Conservation (phyloP, 257 asterid genomes). For the Solanum tacnaense region DNA sequence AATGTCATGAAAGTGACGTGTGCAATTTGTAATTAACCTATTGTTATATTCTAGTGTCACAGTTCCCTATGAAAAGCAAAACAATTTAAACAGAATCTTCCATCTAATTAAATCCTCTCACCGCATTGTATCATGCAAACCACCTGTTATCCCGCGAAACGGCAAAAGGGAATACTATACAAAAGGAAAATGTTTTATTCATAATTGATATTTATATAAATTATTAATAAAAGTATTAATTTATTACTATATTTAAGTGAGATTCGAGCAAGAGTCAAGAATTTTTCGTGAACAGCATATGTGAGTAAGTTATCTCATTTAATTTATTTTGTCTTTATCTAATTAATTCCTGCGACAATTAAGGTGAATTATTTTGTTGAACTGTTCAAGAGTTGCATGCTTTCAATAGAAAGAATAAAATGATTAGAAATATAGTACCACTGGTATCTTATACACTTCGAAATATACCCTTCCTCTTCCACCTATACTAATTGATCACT, state of each 20-base stretch:
- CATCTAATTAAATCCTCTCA: background rate
- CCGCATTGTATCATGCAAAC: background rate
- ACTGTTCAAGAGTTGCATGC: background rate
- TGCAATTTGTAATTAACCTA: background rate
- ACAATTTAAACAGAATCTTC: background rate
- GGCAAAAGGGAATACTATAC: background rate
- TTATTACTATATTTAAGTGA: background rate
- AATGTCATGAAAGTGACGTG: background rate
- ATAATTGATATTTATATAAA: background rate
- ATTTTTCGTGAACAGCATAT: background rate
- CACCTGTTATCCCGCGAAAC: background rate
- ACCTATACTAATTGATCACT: background rate
- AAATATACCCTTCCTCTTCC: background rate
- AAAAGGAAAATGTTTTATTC: background rate
- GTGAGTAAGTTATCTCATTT: background rate
- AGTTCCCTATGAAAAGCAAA: background rate
- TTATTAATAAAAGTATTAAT: background rate
- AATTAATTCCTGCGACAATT: background rate
- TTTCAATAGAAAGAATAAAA: background rate
- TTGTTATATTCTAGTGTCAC: constrained; percentile 12
- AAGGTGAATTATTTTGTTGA: background rate
- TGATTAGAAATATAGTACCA: background rate
- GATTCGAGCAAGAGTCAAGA: background rate
- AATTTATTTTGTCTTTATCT: background rate
- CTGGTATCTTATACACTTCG: no score